Percentiles rank a stretch among this genome's conserved stretches.
phyloP scores from a whole-genome alignment of 345 rosid genomes.

The Acer saccharum region DNA sequence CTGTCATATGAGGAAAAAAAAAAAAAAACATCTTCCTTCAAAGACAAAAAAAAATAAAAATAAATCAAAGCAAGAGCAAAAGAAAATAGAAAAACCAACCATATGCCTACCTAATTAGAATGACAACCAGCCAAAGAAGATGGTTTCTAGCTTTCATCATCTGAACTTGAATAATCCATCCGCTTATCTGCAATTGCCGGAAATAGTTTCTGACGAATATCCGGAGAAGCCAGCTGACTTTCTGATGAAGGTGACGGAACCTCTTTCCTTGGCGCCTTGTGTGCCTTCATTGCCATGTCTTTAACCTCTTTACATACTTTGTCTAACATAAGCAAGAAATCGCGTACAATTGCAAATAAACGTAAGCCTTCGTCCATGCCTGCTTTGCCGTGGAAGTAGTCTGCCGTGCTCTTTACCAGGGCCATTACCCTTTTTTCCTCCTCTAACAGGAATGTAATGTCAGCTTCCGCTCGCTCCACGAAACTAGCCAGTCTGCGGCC shows the following conservation, averaged over 20 bases:
- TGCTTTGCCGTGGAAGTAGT: constrained; percentile 78
- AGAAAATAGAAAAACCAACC: not conserved
- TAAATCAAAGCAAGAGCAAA: not conserved
- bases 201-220: constrained; percentile 49
- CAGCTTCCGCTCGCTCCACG: constrained; percentile 52
- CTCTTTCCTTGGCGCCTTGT: constrained; percentile 39
- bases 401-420: constrained; percentile 68
- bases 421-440: constrained; percentile 77
- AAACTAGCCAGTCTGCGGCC: constrained; percentile 43
- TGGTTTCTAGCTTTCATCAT: constrained; percentile 40
- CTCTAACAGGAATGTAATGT: constrained; percentile 44
- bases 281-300: constrained; percentile 37
- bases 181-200: constrained; percentile 68
- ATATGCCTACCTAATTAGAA: constrained; percentile 17
- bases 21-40: not conserved
- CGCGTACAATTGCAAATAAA: constrained; percentile 70
- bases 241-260: constrained; percentile 32
- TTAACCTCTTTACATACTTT: constrained; percentile 65
- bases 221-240: constrained; percentile 38
- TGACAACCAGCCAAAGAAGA: constrained; percentile 29
- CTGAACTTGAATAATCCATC: constrained; percentile 57
- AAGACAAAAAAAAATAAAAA: too few relatives aligned
- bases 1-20: not conserved
- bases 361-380: constrained; percentile 82
- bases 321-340: constrained; percentile 80